Conservation (phyloP, 2,329 filamentous ascomycete genomes). For the Trichoderma sp. region DNA sequence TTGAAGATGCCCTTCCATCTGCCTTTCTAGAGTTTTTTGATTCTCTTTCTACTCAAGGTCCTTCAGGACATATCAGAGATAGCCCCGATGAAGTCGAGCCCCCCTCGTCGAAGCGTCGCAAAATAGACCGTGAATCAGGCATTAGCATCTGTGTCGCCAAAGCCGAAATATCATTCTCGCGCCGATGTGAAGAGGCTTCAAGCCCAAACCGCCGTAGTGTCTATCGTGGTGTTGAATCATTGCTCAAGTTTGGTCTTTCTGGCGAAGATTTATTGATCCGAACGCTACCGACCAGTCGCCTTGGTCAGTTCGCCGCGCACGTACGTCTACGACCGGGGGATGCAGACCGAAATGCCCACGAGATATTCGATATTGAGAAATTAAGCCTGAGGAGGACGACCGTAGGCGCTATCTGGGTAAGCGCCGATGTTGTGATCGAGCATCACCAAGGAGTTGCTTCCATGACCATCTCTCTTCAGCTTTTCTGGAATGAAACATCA, state of each 20-base stretch:
- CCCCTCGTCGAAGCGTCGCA: slow-evolving; percentile 34
- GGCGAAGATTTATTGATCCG: slow-evolving; percentile 24
- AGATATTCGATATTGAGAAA: slow-evolving; percentile 25
- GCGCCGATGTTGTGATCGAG: slow-evolving; percentile 33
- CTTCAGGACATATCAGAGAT: neutral
- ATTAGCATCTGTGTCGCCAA: slow-evolving; percentile 29
- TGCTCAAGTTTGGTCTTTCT: slow-evolving; percentile 24
- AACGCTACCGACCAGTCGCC: slow-evolving; percentile 20
- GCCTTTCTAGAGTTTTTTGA: neutral
- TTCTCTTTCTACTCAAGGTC: neutral
- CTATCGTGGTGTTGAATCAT: slow-evolving; percentile 26
- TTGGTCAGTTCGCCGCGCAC: slow-evolving; percentile 10
- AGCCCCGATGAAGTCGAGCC: neutral
- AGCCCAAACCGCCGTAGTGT: neutral
- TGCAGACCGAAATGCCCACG: slow-evolving; percentile 20
- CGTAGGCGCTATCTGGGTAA: slow-evolving; percentile 38
- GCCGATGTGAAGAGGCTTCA: slow-evolving; percentile 25
- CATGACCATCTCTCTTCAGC: slow-evolving; percentile 35
- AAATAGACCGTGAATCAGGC: slow-evolving; percentile 23
- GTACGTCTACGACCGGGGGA: slow-evolving; percentile 30
- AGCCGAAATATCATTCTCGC: slow-evolving; percentile 29
- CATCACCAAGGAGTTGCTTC: slow-evolving; percentile 27
- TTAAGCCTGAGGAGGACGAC: slow-evolving; percentile 22
- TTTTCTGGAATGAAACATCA: slow-evolving; percentile 45
- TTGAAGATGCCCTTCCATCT: neutral